Base-by-base conservation (phyloP, 306 rosid species). In the Cajanus cajan region DNA sequence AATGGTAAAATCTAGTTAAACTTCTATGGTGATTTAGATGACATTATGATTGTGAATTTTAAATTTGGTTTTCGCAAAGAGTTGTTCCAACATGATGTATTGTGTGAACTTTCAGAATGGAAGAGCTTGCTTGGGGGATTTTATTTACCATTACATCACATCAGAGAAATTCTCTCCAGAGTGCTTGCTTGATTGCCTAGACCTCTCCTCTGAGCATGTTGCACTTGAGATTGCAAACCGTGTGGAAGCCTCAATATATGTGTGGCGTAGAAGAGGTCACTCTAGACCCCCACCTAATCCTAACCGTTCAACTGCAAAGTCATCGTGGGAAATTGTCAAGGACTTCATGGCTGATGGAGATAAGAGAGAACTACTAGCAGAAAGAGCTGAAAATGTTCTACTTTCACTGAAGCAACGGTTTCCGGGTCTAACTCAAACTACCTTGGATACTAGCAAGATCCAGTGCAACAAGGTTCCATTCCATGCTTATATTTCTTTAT, bases 181-280 rank as follows among this genome's bases (percentile, higher is more conserved):
- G 33, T 84, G 89, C 78, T 74, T 94, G 64, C 98, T 94, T 59
- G 97, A 92, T 73, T 94, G 94, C 89, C 84, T 94, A 7, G 96
- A 94, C 62, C 84, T 94, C 54, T 92, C 98, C 45, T 86, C 89
- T 5, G 97, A 94, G 72, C 98, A 94, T 78, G 91, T 88, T 45
- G 96, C 97, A 71, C 89, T 90, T 0, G 97, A 94, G 83, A 84
- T 94, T 76, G 98, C 98, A n/a, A 89, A 94, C 72, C 92, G 98
- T 13, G 87, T 88, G 22, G 97, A 94, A 81, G 94, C 97, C 34
- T 86, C 98, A 1, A 78, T 94, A n/a, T 87, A 86, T 16, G 96
- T 94, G n/a, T 94, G 98, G 98, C 91, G 93, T 25, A 77, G 88
- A 63, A 86, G 93, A 84, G 77, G 85, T 78, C 88, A 90, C 71